Base-by-base conservation (phyloP, 176 grass and related monocot genomes). In the Typha latifolia region DNA sequence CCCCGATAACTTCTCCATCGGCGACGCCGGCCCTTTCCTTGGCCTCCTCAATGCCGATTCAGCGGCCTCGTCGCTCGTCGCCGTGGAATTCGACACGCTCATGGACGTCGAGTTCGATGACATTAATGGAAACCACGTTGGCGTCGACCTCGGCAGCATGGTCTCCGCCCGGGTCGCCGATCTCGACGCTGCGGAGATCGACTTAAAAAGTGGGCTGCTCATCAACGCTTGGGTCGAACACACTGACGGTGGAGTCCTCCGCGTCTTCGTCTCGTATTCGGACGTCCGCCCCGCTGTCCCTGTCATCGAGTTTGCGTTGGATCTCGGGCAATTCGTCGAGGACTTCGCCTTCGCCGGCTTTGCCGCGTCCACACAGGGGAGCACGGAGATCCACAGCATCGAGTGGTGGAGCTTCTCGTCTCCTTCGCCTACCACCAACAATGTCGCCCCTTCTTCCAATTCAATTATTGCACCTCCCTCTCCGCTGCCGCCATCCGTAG, bases 81-180 rank as follows among this genome's bases (percentile, higher is more conserved):
- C 94, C 2, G 89, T 99, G 43, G 94, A 99, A 77, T 99, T 99
- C n/a, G 94, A 99, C 48, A 99, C 94, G 7, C 69, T 80, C 49
- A 79, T 90, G 94, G 94, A 99, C 53, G 63, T 73, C 0, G 81
- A 90, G 77, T 99, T 99, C 61, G 83, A 74, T 12, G 94, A 99
- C 68, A 49, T 85, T 5, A 99, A 81, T 50, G 83, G 70, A 1
- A 99, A 99, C 78, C 94, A 99, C 47, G 86, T 99, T 0, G 94
- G 89, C 0, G 49, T 99, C 72, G 94, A 93, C 69, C 80, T 99
- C 32, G 79, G 86, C 0, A 77, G 48, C 73, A 85, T 99, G 86
- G 94, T 90, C 24, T 99, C 94, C 6, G 62, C 71, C 12, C 75
- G 77, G 47, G 84, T 16, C 0, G 86, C 73, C 2, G 94, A 99